Percentiles rank a stretch among this genome's conserved stretches.
Evolutionary conservation across 2,329 filamentous ascomycete genomes (phyloP).

Genomic region (Colletotrichum costaricense): DNA sequence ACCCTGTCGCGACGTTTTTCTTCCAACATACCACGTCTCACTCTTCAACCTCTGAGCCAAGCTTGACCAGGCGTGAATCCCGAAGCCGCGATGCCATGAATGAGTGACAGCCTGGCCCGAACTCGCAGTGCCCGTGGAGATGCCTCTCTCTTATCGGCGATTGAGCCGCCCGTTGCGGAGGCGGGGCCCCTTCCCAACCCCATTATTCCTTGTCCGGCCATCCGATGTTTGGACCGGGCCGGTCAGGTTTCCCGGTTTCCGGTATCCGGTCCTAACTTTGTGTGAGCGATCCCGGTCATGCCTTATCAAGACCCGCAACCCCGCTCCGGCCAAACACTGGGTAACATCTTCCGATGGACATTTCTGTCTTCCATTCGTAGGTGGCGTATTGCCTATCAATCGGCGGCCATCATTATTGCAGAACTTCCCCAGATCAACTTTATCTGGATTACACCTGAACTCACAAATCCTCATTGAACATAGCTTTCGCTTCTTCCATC

Average conservation of each 20-base stretch:
- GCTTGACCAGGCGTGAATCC: not conserved
- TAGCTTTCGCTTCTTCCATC: not conserved
- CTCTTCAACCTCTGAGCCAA: not conserved
- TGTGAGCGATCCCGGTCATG: conserved; percentile 24
- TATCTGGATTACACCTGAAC: not conserved
- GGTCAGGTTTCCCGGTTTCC: conserved; percentile 11
- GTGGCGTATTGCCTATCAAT: conserved; percentile 23
- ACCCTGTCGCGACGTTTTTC: conserved; percentile 32
- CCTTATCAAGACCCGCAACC: conserved; percentile 32
- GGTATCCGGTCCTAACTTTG: conserved; percentile 27
- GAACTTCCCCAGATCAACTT: not conserved
- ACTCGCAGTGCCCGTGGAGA: not conserved
- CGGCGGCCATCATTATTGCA: not conserved
- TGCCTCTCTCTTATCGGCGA: not conserved
- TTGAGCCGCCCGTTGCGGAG: not conserved
- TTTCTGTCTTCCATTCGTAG: conserved; percentile 15
- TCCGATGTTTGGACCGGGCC: conserved; percentile 27
- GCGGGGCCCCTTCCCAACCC: not conserved
- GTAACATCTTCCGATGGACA: conserved; percentile 13
- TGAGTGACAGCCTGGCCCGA: not conserved
- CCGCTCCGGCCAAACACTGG: conserved; percentile 15
- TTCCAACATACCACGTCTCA: conserved; percentile 22
- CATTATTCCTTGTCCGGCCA: not conserved
- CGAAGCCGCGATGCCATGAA: not conserved
- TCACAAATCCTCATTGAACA: not conserved